Evolutionary conservation across 2,329 filamentous ascomycete genomes (phyloP).

Genomic region (Plectosphaerella sp.): DNA sequence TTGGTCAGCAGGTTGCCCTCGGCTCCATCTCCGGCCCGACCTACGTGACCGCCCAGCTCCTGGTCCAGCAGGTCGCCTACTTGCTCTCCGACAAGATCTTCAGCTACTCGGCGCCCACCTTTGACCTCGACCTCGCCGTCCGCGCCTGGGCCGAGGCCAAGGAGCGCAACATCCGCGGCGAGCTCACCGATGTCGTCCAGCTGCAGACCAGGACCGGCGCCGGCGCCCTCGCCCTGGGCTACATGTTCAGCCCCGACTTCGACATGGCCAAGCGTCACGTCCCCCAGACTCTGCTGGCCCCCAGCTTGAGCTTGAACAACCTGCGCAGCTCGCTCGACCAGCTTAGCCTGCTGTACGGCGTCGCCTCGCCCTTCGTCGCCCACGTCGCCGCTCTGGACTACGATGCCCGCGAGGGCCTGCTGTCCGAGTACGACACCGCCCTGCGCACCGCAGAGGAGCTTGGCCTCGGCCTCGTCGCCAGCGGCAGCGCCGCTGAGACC

Average conservation of each 20-base stretch:
- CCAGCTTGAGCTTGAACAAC: conserved; percentile 74
- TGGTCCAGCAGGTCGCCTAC: conserved; percentile 96
- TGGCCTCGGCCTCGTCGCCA: conserved; percentile 80
- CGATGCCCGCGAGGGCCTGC: conserved; percentile 61
- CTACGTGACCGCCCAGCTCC: conserved; percentile 87
- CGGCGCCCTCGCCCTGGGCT: conserved; percentile 86
- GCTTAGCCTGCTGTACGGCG: conserved; percentile 83
- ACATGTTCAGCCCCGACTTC: conserved; percentile 97
- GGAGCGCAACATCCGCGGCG: conserved; percentile 77
- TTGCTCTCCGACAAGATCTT: conserved; percentile 95
- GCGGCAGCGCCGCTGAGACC: conserved; percentile 80
- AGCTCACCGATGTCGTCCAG: conserved; percentile 70
- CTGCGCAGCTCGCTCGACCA: conserved; percentile 85
- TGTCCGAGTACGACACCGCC: conserved; percentile 81
- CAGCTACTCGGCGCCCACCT: conserved; percentile 90
- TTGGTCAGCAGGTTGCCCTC: conserved; percentile 50
- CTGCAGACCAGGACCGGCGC: conserved; percentile 88
- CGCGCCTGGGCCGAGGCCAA: conserved; percentile 68
- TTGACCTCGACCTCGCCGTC: conserved; percentile 81
- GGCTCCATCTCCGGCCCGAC: conserved; percentile 75
- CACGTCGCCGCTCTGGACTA: conserved; percentile 93
- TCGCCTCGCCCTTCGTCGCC: conserved; percentile 88
- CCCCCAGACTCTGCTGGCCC: conserved; percentile 85
- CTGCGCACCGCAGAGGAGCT: conserved; percentile 84
- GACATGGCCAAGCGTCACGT: conserved; percentile 87